Evolutionary conservation across 495 filamentous ascomycete genomes (phyloP), one percentile per base, ranked within the genome.

Genomic region (Pyrenula aspistea): DNA sequence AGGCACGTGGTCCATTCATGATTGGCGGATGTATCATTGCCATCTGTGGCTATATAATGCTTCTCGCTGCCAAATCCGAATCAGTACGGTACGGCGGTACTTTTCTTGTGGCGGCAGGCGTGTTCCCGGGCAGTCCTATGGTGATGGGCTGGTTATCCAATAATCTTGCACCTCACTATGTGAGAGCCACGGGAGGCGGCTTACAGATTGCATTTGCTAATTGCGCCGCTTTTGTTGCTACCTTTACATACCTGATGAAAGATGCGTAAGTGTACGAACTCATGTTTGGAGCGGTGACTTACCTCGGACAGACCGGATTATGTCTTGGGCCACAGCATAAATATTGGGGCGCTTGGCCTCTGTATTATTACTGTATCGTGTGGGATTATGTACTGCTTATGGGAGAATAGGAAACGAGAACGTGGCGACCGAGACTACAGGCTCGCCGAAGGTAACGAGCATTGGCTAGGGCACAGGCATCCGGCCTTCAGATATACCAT

Each of bases 221-320:
- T 57, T 72, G 71, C 61, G 67, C 74, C 3, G 76, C 74, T 4
- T 78, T 81, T 58, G 73, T 80, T 50, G 73, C 73, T 0, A 78
- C 75, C 0, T 79, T 77, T 55, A 75, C 73, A 10, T 80, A 77
- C 58, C 56, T 78, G 19, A 55, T 62, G 22, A 58, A 66, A 57
- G 76, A 79, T 63, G 67, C 71, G 67, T 73, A 65, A 66, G 72
- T 62, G 53, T 22, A 15, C 54, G 22, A 21, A 11, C 23, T n/a
- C 24, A 21, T 42, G 10, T 56, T 55, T 22, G 21, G 22, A 49
- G 24, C 12, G 10, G 25, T 21, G 54, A 24, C 57, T 61, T 52
- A 60, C 25, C 1, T 20, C 22, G 21, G 53, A 8, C 53, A 73
- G 69, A 15, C 73, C 76, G 12, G 61, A 68, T 47, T 79, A 76